These are phyloP conservation scores for Wickerhamiella sergipiensis DNA, from an alignment of 805 yeast species.

Conservation along the genomic window DNA sequence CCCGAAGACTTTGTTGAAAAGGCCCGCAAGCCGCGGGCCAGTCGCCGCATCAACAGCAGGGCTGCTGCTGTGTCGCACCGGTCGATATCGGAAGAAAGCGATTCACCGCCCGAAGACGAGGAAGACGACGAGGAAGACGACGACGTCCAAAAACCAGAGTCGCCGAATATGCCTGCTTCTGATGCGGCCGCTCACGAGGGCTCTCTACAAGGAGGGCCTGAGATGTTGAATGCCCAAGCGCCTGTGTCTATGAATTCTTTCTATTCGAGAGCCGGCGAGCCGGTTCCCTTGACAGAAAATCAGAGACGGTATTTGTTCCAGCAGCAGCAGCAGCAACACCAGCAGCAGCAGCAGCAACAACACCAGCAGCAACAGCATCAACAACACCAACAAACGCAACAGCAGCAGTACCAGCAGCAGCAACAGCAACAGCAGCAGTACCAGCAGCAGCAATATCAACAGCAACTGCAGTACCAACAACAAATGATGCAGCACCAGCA, in stretches of 20 bases:
- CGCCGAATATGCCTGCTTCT: neutral
- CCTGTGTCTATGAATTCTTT: neutral
- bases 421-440: neutral
- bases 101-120: slow-evolving; percentile 4
- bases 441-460: neutral
- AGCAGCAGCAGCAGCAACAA: neutral
- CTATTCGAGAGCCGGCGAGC: neutral
- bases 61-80: neutral
- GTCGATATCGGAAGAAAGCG: neutral
- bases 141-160: slow-evolving; percentile 5
- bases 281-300: neutral
- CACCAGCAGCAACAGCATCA: neutral
- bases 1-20: slow-evolving; percentile 16
- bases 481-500: neutral
- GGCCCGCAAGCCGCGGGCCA: neutral
- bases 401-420: neutral
- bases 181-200: neutral
- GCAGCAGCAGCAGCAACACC: neutral
- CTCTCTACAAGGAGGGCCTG: neutral
- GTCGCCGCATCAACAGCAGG: neutral
- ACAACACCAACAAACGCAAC: neutral
- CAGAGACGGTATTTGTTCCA: neutral
- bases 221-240: neutral
- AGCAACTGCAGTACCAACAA: neutral
- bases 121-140: slow-evolving; percentile 15